These are phyloP conservation scores for Penicillium sp. DNA, from an alignment of 2,329 filamentous ascomycete genomes.

Conservation along the genomic window DNA sequence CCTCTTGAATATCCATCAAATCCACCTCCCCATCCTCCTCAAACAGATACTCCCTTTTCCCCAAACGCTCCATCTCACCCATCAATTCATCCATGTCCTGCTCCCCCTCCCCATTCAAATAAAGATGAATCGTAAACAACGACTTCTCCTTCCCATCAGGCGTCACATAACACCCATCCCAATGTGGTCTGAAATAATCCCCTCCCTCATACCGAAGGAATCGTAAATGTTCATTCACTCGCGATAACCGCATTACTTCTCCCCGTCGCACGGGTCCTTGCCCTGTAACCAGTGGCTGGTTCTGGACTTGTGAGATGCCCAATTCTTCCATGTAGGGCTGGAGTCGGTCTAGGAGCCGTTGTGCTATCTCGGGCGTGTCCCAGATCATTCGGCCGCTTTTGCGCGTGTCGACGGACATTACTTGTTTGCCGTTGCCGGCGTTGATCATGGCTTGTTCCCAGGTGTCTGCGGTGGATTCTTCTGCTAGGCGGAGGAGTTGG, in stretches of 20 bases:
- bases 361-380: conserved; percentile 60
- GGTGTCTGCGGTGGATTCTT: conserved; percentile 33
- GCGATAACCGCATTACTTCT: conserved; percentile 33
- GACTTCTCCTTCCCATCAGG: conserved; percentile 50
- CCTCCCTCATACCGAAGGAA: conserved; percentile 69
- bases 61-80: conserved; percentile 17
- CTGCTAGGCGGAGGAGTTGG: conserved; percentile 51
- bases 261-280: conserved; percentile 41
- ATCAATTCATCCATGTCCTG: conserved; percentile 30
- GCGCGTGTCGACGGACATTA: conserved; percentile 54
- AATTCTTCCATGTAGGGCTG: conserved; percentile 48
- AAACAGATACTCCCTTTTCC: conserved; percentile 8
- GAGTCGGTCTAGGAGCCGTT: conserved; percentile 59
- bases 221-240: conserved; percentile 68
- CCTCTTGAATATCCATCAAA: conserved; percentile 1
- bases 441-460: conserved; percentile 70
- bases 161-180: conserved; percentile 61
- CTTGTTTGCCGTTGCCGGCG: conserved; percentile 58
- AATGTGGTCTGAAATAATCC: conserved; percentile 70
- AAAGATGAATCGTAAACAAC: conserved; percentile 55
- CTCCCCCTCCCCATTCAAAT: conserved; percentile 47
- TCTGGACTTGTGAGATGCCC: conserved; percentile 38
- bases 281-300: conserved; percentile 44
- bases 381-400: conserved; percentile 74
- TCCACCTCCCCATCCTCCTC: conserved; percentile 20